A percentile compares a stretch with the other conserved stretches of the same genome.
Evolutionary conservation across 2,329 filamentous ascomycete genomes (phyloP).

Genomic region (Diaporthe caulivora): DNA sequence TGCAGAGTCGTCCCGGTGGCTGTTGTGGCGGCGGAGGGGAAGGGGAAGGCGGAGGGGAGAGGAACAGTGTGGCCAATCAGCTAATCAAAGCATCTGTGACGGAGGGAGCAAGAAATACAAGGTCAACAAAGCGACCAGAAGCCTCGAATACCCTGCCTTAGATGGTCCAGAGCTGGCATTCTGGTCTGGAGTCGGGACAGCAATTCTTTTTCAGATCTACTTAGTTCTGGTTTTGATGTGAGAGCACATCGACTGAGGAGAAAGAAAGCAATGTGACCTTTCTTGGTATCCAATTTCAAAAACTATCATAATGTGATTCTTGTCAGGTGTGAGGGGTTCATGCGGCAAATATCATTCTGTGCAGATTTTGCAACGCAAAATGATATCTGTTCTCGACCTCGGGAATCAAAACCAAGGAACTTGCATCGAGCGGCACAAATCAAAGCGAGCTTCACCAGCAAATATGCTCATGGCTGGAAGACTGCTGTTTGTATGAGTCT

Average conservation of each 20-base stretch:
- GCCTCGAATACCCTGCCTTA: not conserved
- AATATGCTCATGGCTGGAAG: too few species aligned
- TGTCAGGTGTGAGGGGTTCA: too few species aligned
- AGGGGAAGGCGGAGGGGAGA: not conserved
- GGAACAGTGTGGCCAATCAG: too few species aligned
- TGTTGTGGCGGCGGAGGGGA: not conserved
- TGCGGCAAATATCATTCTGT: too few species aligned
- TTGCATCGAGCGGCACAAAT: too few species aligned
- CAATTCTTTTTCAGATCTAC: not conserved
- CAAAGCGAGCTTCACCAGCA: too few species aligned
- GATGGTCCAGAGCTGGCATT: not conserved
- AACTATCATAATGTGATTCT: too few species aligned
- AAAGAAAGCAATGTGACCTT: not conserved
- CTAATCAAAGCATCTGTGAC: not conserved
- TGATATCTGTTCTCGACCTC: too few species aligned
- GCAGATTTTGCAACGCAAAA: too few species aligned
- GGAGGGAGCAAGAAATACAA: not conserved
- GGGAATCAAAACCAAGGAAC: too few species aligned
- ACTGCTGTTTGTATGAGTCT: too few species aligned
- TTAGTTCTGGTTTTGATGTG: not conserved
- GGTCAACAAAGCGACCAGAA: not conserved
- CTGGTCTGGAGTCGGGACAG: not conserved
- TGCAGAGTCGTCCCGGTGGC: not conserved
- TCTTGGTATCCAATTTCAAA: too few species aligned
- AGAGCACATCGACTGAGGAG: not conserved